Percentiles rank a stretch among this genome's conserved stretches.
Conservation (phyloP, 495 filamentous ascomycete genomes). For the Neohortaea acidophila region DNA sequence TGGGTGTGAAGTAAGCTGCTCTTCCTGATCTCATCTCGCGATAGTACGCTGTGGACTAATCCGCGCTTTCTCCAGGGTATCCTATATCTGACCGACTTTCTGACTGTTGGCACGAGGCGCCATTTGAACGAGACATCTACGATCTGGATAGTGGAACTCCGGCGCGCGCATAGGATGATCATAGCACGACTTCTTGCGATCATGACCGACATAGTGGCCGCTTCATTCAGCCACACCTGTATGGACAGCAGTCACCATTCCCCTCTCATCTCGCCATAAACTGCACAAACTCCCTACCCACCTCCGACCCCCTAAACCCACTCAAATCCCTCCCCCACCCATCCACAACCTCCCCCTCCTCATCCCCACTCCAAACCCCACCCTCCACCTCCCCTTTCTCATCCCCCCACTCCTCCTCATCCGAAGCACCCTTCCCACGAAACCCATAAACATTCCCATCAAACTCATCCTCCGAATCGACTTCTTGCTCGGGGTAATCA, state of each 20-base stretch:
- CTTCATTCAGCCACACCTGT: too few relatives aligned
- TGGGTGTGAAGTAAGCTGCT: slow-evolving; percentile 99
- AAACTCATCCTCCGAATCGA: slow-evolving; percentile 42
- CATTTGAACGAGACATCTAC: too few relatives aligned
- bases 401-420: slow-evolving; percentile 43
- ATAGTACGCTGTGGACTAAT: too few relatives aligned
- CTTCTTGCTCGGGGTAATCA: slow-evolving; percentile 54
- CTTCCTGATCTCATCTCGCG: too few relatives aligned
- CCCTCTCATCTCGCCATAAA: neutral
- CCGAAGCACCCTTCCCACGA: slow-evolving; percentile 28
- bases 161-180: too few relatives aligned
- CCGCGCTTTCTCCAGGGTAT: too few relatives aligned
- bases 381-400: slow-evolving; percentile 25
- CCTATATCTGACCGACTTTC: slow-evolving; percentile 4
- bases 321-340: slow-evolving; percentile 2
- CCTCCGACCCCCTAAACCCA: neutral
- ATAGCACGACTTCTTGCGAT: too few relatives aligned
- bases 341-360: slow-evolving; percentile 25
- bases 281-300: neutral
- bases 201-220: too few relatives aligned
- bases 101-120: too few relatives aligned
- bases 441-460: slow-evolving; percentile 37
- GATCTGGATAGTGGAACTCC: too few relatives aligned
- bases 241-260: too few relatives aligned
- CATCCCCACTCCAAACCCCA: slow-evolving; percentile 35